Base-by-base conservation (phyloP, 2,329 filamentous ascomycete genomes). In the Emergomyces pasteurianus region DNA sequence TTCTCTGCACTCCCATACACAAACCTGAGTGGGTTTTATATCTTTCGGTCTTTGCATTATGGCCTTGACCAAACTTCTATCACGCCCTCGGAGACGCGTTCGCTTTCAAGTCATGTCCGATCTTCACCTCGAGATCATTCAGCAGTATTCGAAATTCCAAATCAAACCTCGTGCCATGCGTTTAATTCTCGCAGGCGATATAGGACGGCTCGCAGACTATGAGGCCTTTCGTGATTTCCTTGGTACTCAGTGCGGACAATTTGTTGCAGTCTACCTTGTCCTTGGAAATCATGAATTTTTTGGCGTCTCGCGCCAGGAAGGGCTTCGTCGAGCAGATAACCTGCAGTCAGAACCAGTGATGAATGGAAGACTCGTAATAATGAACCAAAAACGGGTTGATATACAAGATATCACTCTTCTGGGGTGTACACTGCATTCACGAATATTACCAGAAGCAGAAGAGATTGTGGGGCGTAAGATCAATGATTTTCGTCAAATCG, bases 351-450 rank as follows among this genome's bases (percentile, higher is more conserved):
- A 70, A 34, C 63, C 62, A 21, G 55, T 31, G 14, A 57, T 66
- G 21, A 59, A 59, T 1, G 64, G 59, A 3, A 63, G 61, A 21
- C 59, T 70, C 47, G 62, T 63, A 46, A 57, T 69, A 9, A 63
- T 69, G 57, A 61, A 69, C 61, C 61, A 61, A 50, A 67, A 55
- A 43, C 60, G 68, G 46, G 57, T 65, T 7, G 66, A 69, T 61
- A 10, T 70, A 4, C n/a, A 59, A 28, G 52, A 62, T 21, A 58
- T 82, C 36, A 80, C 78, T 3, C 67, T 85, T 2, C 67, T 85
- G 2, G 82, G 82, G 10, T 83, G 80, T 64, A 83, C 82, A 2
- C 71, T 85, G 0, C 82, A 81, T 77, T 83, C 81, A 3, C 64
- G 68, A 0, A 76, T 85, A n/a, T n/a, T n/a, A n/a, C n/a, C n/a